These are phyloP conservation scores for Syzygium jambos DNA, from an alignment of 345 rosid genomes.

Conservation along the genomic window DNA sequence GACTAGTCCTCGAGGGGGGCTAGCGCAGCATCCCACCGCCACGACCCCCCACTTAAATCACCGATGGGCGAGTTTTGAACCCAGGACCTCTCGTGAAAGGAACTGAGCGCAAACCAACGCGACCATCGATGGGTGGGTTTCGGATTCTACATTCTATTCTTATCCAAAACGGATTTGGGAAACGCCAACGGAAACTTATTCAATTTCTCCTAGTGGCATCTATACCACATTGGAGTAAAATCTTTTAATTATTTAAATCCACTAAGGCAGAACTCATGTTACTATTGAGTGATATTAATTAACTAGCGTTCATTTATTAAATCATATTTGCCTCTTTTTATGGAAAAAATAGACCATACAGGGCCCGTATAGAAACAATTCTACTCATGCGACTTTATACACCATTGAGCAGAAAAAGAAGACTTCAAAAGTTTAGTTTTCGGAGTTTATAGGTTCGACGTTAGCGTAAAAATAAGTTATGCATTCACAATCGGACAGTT, in stretches of 20 bases:
- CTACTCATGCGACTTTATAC: neutral
- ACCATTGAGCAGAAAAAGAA: neutral
- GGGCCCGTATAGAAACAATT: neutral
- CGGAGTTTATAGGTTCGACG: neutral
- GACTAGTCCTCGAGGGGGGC: too few relatives aligned
- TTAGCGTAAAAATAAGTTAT: neutral
- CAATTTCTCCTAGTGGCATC: neutral
- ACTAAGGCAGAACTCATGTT: neutral
- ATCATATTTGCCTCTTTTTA: neutral
- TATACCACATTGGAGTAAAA: neutral
- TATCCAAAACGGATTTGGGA: neutral
- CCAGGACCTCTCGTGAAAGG: too few relatives aligned
- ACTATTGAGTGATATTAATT: neutral
- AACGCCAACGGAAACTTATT: neutral
- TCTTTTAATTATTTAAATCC: neutral
- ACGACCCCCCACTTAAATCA: too few relatives aligned
- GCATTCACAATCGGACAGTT: neutral
- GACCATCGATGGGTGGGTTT: too few relatives aligned
- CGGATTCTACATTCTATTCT: neutral
- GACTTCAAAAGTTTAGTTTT: neutral
- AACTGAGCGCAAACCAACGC: too few relatives aligned
- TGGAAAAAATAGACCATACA: neutral
- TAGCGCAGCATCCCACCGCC: too few relatives aligned
- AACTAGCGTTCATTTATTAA: neutral
- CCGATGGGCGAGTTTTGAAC: too few relatives aligned